Percentiles rank a stretch among this genome's conserved stretches.
phyloP scores from a whole-genome alignment of 1,284 basidiomycete genomes.

The Ceratobasidium sp. region DNA sequence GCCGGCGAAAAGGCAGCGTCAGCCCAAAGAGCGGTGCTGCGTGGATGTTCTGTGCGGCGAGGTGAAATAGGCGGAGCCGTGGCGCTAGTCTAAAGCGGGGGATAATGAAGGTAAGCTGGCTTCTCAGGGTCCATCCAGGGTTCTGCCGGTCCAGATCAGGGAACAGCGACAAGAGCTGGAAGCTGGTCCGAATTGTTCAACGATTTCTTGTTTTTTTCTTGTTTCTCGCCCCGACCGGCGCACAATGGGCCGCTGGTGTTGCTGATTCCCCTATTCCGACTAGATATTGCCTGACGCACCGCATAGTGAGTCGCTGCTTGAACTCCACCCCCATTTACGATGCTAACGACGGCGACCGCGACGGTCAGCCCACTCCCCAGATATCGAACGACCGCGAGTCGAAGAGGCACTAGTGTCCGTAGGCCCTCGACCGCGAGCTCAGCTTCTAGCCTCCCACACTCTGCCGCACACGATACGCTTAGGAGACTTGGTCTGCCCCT shows the following conservation, averaged over 20 bases:
- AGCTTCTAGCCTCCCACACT: background rate
- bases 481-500: conserved; percentile 9
- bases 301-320: background rate
- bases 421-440: conserved; percentile 3
- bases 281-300: background rate
- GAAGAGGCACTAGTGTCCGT: background rate
- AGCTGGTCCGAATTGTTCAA: background rate
- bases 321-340: conserved; percentile 11
- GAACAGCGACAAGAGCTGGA: background rate
- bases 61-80: background rate
- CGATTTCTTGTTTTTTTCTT: conserved; percentile 1
- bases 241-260: conserved; percentile 9
- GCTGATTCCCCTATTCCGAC: background rate
- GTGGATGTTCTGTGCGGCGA: background rate
- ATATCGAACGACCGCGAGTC: background rate
- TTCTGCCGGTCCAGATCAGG: background rate
- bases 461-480: background rate
- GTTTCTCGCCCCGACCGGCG: conserved; percentile 6
- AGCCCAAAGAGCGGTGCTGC: background rate
- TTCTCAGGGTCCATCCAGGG: conserved; percentile 1
- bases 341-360: conserved; percentile 12
- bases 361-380: conserved; percentile 7
- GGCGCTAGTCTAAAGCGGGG: conserved; percentile 3
- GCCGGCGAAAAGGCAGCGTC: background rate
- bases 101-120: conserved; percentile 27